Percentiles rank a stretch among this genome's conserved stretches.
Conservation (phyloP, 805 yeast genomes). For the Komagataella phaffii region DNA sequence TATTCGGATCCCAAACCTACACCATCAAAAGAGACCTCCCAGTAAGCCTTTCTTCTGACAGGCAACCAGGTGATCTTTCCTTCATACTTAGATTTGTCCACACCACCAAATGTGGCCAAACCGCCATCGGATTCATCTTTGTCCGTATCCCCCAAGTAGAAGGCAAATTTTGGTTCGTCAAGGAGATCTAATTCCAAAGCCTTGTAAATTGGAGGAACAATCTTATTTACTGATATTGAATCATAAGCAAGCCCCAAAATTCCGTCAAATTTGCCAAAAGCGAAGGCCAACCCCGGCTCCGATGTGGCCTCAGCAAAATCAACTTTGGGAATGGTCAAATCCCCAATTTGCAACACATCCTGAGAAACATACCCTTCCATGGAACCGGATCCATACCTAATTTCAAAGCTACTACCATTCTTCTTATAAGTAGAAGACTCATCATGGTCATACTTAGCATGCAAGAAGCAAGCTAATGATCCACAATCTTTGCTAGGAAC, state of each 20-base stretch:
- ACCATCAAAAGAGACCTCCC: constrained; percentile 95
- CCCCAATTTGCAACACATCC: constrained; percentile 74
- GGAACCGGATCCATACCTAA: constrained; percentile 88
- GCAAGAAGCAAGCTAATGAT: constrained; percentile 91
- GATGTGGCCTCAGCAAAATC: constrained; percentile 95
- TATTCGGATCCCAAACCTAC: constrained; percentile 86
- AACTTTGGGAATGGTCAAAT: constrained; percentile 72
- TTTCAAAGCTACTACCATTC: constrained; percentile 77
- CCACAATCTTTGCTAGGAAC: constrained; percentile 83
- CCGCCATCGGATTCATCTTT: constrained; percentile 69
- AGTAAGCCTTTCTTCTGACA: constrained; percentile 97
- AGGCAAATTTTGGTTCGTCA: constrained; percentile 78
- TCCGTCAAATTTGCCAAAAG: constrained; percentile 98
- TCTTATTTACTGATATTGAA: constrained; percentile 75
- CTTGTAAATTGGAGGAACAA: constrained; percentile 90
- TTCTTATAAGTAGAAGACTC: constrained; percentile 73
- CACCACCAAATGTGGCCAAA: constrained; percentile 90
- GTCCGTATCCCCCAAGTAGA: constrained; percentile 73
- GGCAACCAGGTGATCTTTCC: constrained; percentile 95
- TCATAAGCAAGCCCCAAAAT: constrained; percentile 91
- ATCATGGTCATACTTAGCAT: constrained; percentile 78
- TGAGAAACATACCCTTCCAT: constrained; percentile 86
- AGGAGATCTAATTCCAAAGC: constrained; percentile 73
- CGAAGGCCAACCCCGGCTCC: constrained; percentile 96
- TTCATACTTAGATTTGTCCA: constrained; percentile 57